Evolutionary conservation across 1,284 basidiomycete genomes (phyloP), one percentile per base, ranked within the genome.

Genomic region (Sphaerobolus stellatus): DNA sequence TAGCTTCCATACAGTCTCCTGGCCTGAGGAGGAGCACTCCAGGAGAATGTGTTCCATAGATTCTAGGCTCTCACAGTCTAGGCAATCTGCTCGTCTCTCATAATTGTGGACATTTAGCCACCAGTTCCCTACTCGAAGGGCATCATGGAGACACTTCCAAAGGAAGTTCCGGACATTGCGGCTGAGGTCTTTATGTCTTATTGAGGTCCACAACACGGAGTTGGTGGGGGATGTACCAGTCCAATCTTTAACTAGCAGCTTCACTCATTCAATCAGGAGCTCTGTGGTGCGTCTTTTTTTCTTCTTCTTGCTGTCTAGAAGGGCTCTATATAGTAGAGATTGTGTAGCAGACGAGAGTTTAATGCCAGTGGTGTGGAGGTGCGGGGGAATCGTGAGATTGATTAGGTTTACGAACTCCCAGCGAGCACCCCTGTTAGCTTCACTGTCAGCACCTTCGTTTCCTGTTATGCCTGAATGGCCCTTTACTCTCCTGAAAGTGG

Each of bases 401-500:
- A 61, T n/a, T 7, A n/a, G 11, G 31, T 56, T 51, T n/a, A 2
- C 36, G 3, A 7, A 1, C 8, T 16, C 8, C 11, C 40, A 61
- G 63, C 11, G 16, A 5, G 0, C 61, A 60, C 0, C 65, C 70
- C 30, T 52, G 47, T 0, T 52, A 0, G 67, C 70, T 0, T 64
- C 52, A 0, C 6, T 1, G 46, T 70, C 64, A 0, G 69, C 66
- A 7, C 33, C 51, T 29, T 70, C 64, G 18, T 70, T 67, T 6
- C 63, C 59, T 5, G 16, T 38, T n/a, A 46, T 53, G 0, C 63
- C 63, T 0, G 30, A 11, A 38, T 71, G 69, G 0, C 67, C 65
- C 57, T 71, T 70, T 0, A 69, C 64, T 65, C 66, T 68, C 20
- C 52, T 28, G 28, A 72, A 58, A 8, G 25, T 27, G 0, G 64